Percentiles rank a stretch among this genome's conserved stretches.
These are phyloP conservation scores for Populus deltoides DNA, from an alignment of 345 rosid genomes.

Conservation along the genomic window DNA sequence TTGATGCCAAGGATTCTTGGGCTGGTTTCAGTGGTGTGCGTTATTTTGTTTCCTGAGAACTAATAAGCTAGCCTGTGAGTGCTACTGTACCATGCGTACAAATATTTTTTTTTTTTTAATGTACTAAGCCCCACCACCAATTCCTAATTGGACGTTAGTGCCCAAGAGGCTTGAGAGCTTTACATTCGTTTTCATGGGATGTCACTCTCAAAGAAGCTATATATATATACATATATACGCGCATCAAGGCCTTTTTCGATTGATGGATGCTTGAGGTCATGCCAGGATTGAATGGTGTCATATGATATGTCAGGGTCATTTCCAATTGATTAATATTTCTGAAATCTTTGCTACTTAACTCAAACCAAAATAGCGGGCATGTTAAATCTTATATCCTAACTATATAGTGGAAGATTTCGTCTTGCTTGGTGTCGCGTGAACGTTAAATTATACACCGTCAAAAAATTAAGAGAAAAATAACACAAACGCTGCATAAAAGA, in stretches of 20 bases:
- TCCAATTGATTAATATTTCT: neutral
- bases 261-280: conserved; percentile 6
- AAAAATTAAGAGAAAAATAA: too few relatives aligned
- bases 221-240: too few relatives aligned
- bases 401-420: too few relatives aligned
- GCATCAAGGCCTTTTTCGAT: neutral
- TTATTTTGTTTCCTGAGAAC: conserved; percentile 15
- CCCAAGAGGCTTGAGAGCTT: conserved; percentile 17
- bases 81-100: conserved; percentile 89
- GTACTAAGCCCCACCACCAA: conserved; percentile 41
- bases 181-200: conserved; percentile 24
- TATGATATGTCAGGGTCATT: conserved; percentile 1
- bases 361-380: too few relatives aligned
- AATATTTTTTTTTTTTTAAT: conserved; percentile 9
- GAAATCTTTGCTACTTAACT: too few relatives aligned
- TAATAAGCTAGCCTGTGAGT: conserved; percentile 41
- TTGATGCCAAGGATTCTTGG: neutral
- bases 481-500: too few relatives aligned
- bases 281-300: neutral
- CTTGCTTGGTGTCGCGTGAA: too few relatives aligned
- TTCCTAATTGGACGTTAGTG: conserved; percentile 15
- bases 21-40: neutral
- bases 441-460: too few relatives aligned
- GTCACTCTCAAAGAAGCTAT: neutral
- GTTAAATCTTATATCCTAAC: too few relatives aligned